Evolutionary conservation across 257 asterid genomes (phyloP), one percentile per base, ranked within the genome.

Genomic region (Solanum peruvianum): DNA sequence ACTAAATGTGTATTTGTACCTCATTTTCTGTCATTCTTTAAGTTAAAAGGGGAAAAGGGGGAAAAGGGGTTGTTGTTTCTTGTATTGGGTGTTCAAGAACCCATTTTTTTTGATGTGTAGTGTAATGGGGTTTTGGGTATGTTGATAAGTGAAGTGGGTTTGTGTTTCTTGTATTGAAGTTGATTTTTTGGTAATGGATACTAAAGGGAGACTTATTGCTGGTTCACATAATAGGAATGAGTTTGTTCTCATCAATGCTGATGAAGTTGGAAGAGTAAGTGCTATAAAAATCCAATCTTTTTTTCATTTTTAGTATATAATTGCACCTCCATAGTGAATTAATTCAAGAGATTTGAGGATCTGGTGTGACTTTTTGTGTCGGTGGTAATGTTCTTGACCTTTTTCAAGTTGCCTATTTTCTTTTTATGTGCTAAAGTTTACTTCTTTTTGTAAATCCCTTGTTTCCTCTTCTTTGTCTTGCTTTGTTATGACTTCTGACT

Each of bases 201-300:
- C 99, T 83, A 94, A 93, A 33, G 99, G 99, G 87, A 95, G 98
- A 89, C 99, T 97, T 88, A 91, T 97, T 86, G 98, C 99, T 75
- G 99, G 99, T 89, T 97, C 99, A 8, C 99, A 96, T 85, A 96
- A 96, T 88, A 89, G 99, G 90, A 96, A 97, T 90, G 99, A 97
- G 93, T 97, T 97, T 88, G 98, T 97, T 4, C 92, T 97, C 87
- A 95, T 97, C 94, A 95, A 95, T 95, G 99, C 99, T 66, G 98
- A 97, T 92, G 99, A 97, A 90, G 93, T 95, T 93, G 99, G 99
- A 84, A 93, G 94, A 91, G 98, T 97, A 86, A 91, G 95, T 76
- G 86, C 82, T 49, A 66, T 31, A 27, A 84, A 39, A 87, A 56
- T 83, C 85, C 58, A 85, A 31, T 52, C 66, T 86, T 89, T 87